phyloP scores from a whole-genome alignment of 116 monocot species.

The Trichopus zeylanicus region DNA sequence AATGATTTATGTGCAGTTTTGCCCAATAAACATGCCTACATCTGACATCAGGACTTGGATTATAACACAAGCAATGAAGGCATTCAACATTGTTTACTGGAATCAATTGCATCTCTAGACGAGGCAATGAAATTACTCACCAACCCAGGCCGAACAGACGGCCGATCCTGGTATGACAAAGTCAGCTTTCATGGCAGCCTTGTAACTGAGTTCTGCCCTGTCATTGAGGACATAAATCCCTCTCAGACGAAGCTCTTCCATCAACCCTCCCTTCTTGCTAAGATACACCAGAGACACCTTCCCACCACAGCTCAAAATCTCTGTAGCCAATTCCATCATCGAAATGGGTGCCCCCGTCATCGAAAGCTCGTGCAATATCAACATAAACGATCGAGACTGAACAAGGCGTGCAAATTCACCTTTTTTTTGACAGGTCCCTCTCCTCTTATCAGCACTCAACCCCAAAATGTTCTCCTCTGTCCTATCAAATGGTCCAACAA shows the following conservation, averaged over 20 bases:
- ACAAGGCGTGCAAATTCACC: constrained; percentile 62
- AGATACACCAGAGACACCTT: constrained; percentile 58
- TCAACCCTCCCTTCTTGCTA: constrained; percentile 72
- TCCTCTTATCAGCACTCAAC: constrained; percentile 59
- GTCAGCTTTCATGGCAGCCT: constrained; percentile 68
- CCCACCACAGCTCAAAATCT: constrained; percentile 79
- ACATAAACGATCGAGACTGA: constrained; percentile 55
- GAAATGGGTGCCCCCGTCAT: constrained; percentile 91
- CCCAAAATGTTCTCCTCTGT: constrained; percentile 57
- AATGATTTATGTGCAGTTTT: no score
- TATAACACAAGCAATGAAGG: no score
- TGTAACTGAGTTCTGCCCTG: constrained; percentile 56
- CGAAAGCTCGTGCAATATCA: constrained; percentile 90
- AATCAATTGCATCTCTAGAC: no score
- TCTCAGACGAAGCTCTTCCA: constrained; percentile 63
- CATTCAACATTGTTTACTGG: no score
- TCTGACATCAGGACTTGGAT: no score
- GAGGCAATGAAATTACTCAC: no score
- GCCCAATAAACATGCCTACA: no score
- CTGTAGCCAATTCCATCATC: constrained; percentile 91
- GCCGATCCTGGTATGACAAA: constrained; percentile 83
- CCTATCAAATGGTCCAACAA: constrained; percentile 72
- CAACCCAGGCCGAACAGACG: constrained; percentile 87
- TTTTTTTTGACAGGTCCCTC: constrained; percentile 52
- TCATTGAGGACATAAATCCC: constrained; percentile 75